Evolutionary conservation across 2,329 filamentous ascomycete species (phyloP).

Genomic region (Coniochaeta sp.): DNA sequence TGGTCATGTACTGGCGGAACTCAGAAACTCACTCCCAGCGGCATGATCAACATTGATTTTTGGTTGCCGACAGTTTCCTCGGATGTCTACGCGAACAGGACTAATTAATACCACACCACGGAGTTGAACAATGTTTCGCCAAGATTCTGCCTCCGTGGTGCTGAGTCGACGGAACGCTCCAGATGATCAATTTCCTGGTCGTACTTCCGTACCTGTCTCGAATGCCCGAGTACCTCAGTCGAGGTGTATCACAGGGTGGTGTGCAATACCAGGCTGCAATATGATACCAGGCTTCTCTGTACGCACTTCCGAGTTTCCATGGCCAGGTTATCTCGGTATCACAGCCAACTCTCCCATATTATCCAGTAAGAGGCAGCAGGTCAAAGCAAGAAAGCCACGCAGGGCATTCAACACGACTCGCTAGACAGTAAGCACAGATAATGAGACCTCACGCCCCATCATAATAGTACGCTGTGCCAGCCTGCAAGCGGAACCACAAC

Average conservation of each 20-base stretch:
- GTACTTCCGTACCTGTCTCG: background rate
- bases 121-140: background rate
- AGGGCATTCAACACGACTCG: background rate
- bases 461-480: background rate
- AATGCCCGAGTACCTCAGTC: background rate
- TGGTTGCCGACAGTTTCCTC: background rate
- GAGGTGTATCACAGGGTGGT: background rate
- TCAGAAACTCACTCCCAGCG: background rate
- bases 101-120: background rate
- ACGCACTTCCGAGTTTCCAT: background rate
- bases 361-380: too few species aligned
- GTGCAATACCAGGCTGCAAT: background rate
- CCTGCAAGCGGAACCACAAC: background rate
- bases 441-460: background rate
- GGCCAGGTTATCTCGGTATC: too few species aligned
- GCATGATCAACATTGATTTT: background rate
- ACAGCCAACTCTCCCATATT: too few species aligned
- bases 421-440: background rate
- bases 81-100: background rate
- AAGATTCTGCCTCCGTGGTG: background rate
- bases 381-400: too few species aligned
- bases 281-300: background rate
- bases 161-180: background rate
- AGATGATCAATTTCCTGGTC: conserved; percentile 1
- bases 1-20: background rate